phyloP scores from a whole-genome alignment of 352 stramenopile species.

The Blastocystis sp. region DNA sequence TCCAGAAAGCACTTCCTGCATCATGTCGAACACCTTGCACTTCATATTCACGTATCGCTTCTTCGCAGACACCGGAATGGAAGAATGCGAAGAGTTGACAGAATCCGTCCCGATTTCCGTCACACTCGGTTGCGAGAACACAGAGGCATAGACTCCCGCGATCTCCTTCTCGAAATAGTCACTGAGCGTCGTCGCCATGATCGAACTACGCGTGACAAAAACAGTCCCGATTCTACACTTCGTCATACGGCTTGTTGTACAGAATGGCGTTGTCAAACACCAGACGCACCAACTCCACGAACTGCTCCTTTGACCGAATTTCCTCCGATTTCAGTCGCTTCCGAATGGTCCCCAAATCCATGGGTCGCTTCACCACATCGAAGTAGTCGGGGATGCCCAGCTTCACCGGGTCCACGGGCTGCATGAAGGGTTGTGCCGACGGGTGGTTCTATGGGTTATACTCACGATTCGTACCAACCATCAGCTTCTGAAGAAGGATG shows the following conservation, averaged over 20 bases:
- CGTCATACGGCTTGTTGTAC: slow-evolving; percentile 82
- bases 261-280: slow-evolving; percentile 95
- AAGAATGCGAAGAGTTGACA: neutral
- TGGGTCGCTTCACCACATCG: slow-evolving; percentile 66
- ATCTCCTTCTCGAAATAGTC: slow-evolving; percentile 27
- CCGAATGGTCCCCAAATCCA: slow-evolving; percentile 81
- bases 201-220: neutral
- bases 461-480: slow-evolving; percentile 1
- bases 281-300: slow-evolving; percentile 86
- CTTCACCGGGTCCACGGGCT: slow-evolving; percentile 64
- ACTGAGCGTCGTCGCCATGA: neutral
- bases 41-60: slow-evolving; percentile 9
- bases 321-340: slow-evolving; percentile 75
- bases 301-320: slow-evolving; percentile 83
- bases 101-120: no score
- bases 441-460: slow-evolving; percentile 20
- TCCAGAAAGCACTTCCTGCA: neutral
- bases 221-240: slow-evolving; percentile 74
- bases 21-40: neutral
- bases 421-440: slow-evolving; percentile 70
- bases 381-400: slow-evolving; percentile 69
- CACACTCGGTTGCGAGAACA: neutral
- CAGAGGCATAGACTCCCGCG: neutral
- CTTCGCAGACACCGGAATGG: neutral
- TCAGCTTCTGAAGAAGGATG: slow-evolving; percentile 27